These are phyloP conservation scores for Primulina huaijiensis DNA, from an alignment of 257 asterid species.

Conservation along the genomic window DNA sequence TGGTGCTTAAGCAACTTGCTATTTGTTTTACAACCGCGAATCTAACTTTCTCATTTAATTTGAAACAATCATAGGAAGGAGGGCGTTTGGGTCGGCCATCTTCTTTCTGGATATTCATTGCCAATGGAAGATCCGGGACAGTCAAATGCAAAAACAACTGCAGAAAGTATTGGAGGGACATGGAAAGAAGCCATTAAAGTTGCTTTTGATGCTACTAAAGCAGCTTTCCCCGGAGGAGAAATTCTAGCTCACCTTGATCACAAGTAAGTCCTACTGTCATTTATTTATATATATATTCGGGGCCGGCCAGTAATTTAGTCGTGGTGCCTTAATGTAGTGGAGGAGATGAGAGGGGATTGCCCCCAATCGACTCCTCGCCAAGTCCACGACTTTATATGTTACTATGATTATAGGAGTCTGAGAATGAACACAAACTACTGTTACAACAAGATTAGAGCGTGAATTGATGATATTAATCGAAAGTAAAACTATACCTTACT, in stretches of 20 bases:
- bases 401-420: background rate
- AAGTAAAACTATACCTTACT: background rate
- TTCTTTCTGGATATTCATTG: conserved; percentile 84
- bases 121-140: conserved; percentile 96
- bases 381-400: background rate
- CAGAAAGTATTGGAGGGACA: conserved; percentile 70
- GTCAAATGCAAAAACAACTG: conserved; percentile 39
- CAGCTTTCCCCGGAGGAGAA: conserved; percentile 88
- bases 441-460: background rate
- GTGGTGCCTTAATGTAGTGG: background rate
- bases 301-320: too few relatives aligned
- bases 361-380: background rate
- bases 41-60: conserved; percentile 9
- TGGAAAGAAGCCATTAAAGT: conserved; percentile 85
- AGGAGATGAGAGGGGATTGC: background rate
- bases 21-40: background rate
- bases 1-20: background rate
- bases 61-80: conserved; percentile 50
- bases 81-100: conserved; percentile 85
- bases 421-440: background rate
- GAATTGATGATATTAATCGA: too few relatives aligned
- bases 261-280: conserved; percentile 47
- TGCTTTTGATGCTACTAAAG: conserved; percentile 69
- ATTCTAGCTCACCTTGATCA: conserved; percentile 93
- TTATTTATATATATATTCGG: background rate